These are phyloP conservation scores for Acer negundo DNA, from an alignment of 345 rosid species.

Conservation along the genomic window DNA sequence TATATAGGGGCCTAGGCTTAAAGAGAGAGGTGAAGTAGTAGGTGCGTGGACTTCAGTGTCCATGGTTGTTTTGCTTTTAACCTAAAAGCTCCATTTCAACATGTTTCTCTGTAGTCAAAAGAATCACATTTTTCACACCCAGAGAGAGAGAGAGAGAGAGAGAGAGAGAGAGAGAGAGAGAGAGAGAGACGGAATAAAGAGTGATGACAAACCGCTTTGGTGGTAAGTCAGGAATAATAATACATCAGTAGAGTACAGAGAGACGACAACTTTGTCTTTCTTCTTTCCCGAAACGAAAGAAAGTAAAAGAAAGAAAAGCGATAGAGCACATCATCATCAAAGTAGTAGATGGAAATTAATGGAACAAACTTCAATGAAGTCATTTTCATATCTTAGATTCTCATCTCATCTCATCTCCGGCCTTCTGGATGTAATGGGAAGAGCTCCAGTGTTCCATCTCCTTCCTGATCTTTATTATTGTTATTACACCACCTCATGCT, in stretches of 20 bases:
- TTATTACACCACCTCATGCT: constrained; percentile 36
- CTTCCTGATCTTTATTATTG: constrained; percentile 23
- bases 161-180: background rate
- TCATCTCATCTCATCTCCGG: too few species aligned
- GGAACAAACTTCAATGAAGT: constrained; percentile 16
- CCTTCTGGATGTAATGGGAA: constrained; percentile 98
- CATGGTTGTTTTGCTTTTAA: constrained; percentile 35
- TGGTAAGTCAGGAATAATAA: constrained; percentile 31
- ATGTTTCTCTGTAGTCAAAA: constrained; percentile 31
- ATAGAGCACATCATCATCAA: constrained; percentile 7
- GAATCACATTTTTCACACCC: constrained; percentile 21
- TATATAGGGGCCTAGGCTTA: constrained; percentile 13
- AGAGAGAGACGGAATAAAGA: constrained; percentile 13
- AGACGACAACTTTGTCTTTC: constrained; percentile 37
- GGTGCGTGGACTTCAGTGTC: constrained; percentile 73
- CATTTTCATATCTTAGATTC: constrained; percentile 29
- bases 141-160: too few species aligned
- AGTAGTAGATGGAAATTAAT: constrained; percentile 6
- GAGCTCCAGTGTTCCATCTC: constrained; percentile 82
- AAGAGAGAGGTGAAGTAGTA: constrained; percentile 10
- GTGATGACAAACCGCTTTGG: constrained; percentile 28
- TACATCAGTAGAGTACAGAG: constrained; percentile 24
- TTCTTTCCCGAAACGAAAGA: constrained; percentile 36
- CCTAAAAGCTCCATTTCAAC: constrained; percentile 43
- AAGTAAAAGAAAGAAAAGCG: constrained; percentile 19